Base-by-base conservation (phyloP, 2,329 filamentous ascomycete genomes). In the Xylariaceae sp. region DNA sequence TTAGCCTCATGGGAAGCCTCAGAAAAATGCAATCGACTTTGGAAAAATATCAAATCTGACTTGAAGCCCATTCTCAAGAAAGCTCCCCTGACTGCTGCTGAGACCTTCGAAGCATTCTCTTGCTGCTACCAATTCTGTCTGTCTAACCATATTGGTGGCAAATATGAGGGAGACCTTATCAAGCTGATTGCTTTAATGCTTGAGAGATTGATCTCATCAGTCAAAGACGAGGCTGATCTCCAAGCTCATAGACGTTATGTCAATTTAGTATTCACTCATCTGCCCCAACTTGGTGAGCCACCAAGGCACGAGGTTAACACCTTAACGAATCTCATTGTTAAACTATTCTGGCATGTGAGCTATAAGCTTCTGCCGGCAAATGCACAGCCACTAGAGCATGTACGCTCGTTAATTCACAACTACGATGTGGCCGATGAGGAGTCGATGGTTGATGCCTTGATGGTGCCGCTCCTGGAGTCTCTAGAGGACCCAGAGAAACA, bases 41-140 rank as follows among this genome's bases (percentile, higher is more conserved):
- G 65, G 60, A 56, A 57, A 9, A 60, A 62, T 19, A 56, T 62
- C 29, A 65, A 65, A 45, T 50, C 60, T 12, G 48, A 49, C 22
- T 51, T 68, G 15, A 63, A 63, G 44, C 53, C 49, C 4, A 54
- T 64, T n/a, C 58, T 70, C 21, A 64, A 63, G 47, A 63, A 62
- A 29, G 57, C 53, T 9, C 15, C 56, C 8, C 37, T 68, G 32
- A 44, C 52, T 12, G 55, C 61, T 18, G 29, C 52, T 7, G 63
- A 63, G 40, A 66, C 66, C 0, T 58, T 65, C 16, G 67, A 69
- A 49, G 66, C 67, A 4, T 68, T 69, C 47, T 52, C 51, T 34
- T 70, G 63, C 46, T 66, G 63, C 49, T 62, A 62, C 22, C 57
- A 61, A 42, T 42, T 70, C 8, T 66, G 63, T 51, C 59, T 66